These are phyloP conservation scores for Waltergamsia citrina DNA, from an alignment of 2,329 filamentous ascomycete species.

Conservation along the genomic window DNA sequence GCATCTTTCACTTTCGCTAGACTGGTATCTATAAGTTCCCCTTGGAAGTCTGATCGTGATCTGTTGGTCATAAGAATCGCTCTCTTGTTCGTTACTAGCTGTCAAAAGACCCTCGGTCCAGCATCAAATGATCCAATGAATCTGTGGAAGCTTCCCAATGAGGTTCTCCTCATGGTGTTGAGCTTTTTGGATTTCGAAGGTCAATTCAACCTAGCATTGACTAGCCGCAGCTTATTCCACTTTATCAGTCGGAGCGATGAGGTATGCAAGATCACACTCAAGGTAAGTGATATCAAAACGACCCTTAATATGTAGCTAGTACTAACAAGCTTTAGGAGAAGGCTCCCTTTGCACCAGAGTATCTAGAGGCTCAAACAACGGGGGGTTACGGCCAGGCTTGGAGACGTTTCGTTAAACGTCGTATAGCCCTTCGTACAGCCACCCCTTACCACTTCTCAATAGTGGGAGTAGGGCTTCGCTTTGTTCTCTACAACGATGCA, in stretches of 20 bases:
- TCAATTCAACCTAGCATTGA: slow-evolving; percentile 39
- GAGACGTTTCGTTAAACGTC: slow-evolving; percentile 2
- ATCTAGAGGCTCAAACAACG: slow-evolving; percentile 9
- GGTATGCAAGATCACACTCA: slow-evolving; percentile 46
- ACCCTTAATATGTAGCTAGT: slow-evolving; percentile 9
- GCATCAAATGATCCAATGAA: too few species aligned
- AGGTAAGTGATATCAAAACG: slow-evolving; percentile 31
- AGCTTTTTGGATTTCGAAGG: not conserved
- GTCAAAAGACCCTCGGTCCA: too few species aligned
- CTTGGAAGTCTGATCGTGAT: too few species aligned
- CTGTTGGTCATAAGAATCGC: too few species aligned
- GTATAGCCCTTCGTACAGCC: not conserved
- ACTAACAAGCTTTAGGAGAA: slow-evolving; percentile 7
- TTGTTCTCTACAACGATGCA: not conserved
- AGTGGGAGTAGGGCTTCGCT: not conserved
- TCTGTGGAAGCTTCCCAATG: not conserved
- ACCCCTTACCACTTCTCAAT: slow-evolving; percentile 1
- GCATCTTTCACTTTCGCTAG: too few species aligned
- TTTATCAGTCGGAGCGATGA: slow-evolving; percentile 41
- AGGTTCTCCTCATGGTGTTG: not conserved
- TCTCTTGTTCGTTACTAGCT: too few species aligned
- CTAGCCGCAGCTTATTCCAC: slow-evolving; percentile 40
- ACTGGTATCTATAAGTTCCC: too few species aligned
- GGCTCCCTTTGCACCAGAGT: slow-evolving; percentile 12
- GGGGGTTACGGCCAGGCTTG: slow-evolving; percentile 11